These are phyloP conservation scores for Acmispon strigosus DNA, from an alignment of 306 rosid genomes.

Conservation along the genomic window DNA sequence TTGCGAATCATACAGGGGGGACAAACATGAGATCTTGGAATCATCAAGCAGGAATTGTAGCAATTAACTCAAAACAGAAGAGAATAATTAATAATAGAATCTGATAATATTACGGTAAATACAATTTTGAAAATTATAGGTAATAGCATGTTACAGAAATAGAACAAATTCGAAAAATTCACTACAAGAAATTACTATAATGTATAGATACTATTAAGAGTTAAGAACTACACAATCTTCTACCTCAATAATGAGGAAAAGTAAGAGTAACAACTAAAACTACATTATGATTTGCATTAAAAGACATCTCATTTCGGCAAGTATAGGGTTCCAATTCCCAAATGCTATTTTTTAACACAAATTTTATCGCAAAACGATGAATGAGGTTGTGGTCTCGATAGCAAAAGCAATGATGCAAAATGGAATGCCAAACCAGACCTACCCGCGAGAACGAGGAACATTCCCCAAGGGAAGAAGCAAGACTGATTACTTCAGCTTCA, in stretches of 20 bases:
- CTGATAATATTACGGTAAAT: not conserved
- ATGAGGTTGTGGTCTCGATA: not conserved
- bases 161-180: not conserved
- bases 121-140: not conserved
- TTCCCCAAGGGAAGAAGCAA: constrained; percentile 64
- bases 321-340: not conserved
- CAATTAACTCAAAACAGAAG: not conserved
- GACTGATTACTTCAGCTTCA: constrained; percentile 45
- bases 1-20: not conserved
- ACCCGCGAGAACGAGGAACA: constrained; percentile 42
- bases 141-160: not conserved
- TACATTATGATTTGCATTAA: not conserved
- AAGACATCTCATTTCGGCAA: not conserved
- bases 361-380: not conserved
- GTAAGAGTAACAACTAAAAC: not conserved
- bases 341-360: not conserved
- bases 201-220: not conserved
- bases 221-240: not conserved
- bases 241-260: not conserved
- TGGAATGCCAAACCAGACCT: not conserved
- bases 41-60: not conserved
- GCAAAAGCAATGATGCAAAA: not conserved
- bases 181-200: not conserved
- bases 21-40: constrained; percentile 7
- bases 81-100: not conserved